These are phyloP conservation scores for Fusarium sp. DNA, from an alignment of 2,329 filamentous ascomycete genomes.

Conservation along the genomic window DNA sequence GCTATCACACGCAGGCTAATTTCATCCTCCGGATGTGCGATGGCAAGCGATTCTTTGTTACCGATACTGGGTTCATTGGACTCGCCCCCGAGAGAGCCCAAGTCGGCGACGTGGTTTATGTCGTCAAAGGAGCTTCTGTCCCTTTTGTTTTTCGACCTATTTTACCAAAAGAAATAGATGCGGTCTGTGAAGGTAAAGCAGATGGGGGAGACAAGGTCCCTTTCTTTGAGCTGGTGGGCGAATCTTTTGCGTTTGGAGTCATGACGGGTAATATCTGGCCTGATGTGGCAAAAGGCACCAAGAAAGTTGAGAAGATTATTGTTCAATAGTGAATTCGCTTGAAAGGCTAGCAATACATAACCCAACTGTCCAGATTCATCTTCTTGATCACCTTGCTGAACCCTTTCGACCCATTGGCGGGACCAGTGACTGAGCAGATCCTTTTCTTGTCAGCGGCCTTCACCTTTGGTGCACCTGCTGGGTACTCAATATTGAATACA, in stretches of 20 bases:
- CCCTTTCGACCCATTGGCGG: conserved; percentile 55
- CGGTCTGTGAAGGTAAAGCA: neutral
- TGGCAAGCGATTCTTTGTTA: neutral
- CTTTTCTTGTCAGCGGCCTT: conserved; percentile 47
- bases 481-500: conserved; percentile 81
- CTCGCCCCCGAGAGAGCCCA: neutral
- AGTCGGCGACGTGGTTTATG: neutral
- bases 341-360: conserved; percentile 61
- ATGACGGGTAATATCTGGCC: neutral
- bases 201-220: neutral
- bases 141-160: neutral
- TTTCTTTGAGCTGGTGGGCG: neutral
- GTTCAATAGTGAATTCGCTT: neutral
- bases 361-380: conserved; percentile 73
- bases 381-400: conserved; percentile 77
- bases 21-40: neutral
- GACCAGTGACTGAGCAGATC: conserved; percentile 57
- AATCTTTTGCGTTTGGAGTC: neutral
- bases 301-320: neutral
- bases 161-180: neutral
- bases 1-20: neutral
- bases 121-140: neutral
- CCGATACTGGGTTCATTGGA: neutral
- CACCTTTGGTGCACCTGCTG: conserved; percentile 59
- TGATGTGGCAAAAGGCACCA: neutral